phyloP scores from a whole-genome alignment of 352 stramenopile genomes.

The Globisporangium spiculum region DNA sequence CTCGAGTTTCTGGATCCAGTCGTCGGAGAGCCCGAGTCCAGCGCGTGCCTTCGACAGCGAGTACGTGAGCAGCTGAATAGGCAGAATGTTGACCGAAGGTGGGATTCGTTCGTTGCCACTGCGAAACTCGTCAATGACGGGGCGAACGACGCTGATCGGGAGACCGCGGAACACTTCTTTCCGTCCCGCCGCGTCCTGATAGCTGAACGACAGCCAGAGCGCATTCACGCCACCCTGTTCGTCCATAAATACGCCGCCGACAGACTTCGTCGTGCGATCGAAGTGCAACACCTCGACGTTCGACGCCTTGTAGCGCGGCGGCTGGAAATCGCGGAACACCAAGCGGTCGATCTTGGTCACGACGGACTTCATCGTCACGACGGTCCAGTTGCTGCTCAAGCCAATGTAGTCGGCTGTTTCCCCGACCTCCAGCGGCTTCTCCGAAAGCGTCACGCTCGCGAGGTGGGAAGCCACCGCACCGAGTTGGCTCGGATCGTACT shows the following conservation, averaged over 20 bases:
- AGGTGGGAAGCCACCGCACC: slow-evolving; percentile 62
- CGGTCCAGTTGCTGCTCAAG: slow-evolving; percentile 83
- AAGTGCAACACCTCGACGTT: slow-evolving; percentile 89
- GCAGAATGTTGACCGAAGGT: slow-evolving; percentile 57
- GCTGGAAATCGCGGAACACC: slow-evolving; percentile 81
- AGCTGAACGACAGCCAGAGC: slow-evolving; percentile 86
- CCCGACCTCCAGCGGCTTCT: slow-evolving; percentile 66
- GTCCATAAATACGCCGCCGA: slow-evolving; percentile 85
- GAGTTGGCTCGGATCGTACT: slow-evolving; percentile 82
- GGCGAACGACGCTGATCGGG: slow-evolving; percentile 58
- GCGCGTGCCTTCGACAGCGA: slow-evolving; percentile 84
- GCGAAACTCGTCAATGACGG: slow-evolving; percentile 60
- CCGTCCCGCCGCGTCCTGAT: slow-evolving; percentile 67
- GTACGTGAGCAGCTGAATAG: slow-evolving; percentile 76
- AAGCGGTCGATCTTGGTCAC: slow-evolving; percentile 84
- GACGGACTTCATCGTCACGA: slow-evolving; percentile 84
- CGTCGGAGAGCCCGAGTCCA: slow-evolving; percentile 78
- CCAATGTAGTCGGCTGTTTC: slow-evolving; percentile 82
- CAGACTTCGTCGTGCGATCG: slow-evolving; percentile 84
- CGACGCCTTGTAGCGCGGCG: slow-evolving; percentile 78
- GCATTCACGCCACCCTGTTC: slow-evolving; percentile 65
- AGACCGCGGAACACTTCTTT: slow-evolving; percentile 87
- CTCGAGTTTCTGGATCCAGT: slow-evolving; percentile 84
- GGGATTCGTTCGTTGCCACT: slow-evolving; percentile 35
- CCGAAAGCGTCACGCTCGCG: slow-evolving; percentile 53